Evolutionary conservation across 2,329 filamentous ascomycete genomes (phyloP).

Genomic region (Microdochium nivale): DNA sequence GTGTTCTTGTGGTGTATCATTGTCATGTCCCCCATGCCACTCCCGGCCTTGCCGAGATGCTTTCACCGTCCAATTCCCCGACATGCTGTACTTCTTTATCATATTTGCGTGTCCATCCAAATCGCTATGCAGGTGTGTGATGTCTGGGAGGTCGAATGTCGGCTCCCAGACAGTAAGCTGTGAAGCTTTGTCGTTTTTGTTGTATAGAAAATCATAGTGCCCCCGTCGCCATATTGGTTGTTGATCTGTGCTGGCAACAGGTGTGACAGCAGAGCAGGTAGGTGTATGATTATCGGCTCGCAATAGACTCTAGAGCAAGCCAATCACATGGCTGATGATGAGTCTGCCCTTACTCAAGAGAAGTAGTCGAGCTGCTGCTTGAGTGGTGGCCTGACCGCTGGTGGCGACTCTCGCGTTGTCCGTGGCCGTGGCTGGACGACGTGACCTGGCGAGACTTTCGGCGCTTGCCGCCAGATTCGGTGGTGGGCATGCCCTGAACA

Average conservation of each 20-base stretch:
- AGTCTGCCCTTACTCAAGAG: conserved; percentile 35
- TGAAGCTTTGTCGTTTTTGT: conserved; percentile 24
- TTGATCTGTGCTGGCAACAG: neutral
- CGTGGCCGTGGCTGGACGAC: conserved; percentile 28
- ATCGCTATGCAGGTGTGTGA: neutral
- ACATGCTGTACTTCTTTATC: neutral
- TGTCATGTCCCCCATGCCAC: neutral
- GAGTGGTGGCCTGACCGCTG: conserved; percentile 49
- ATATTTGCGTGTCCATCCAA: neutral
- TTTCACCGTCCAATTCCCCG: neutral
- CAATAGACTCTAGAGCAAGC: neutral
- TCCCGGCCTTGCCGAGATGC: neutral
- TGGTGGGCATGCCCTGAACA: conserved; percentile 55
- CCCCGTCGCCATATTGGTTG: neutral
- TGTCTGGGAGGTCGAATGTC: neutral
- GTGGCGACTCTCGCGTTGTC: conserved; percentile 34
- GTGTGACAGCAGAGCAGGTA: neutral
- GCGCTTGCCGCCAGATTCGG: conserved; percentile 39
- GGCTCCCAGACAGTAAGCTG: conserved; percentile 16
- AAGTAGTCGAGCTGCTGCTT: conserved; percentile 54
- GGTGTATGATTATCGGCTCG: conserved; percentile 10
- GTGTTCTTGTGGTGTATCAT: neutral
- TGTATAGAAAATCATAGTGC: conserved; percentile 20
- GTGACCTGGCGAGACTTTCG: conserved; percentile 40
- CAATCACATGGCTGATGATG: neutral